phyloP scores from a whole-genome alignment of 2,329 filamentous ascomycete genomes.

The Aspergillus nomiae region DNA sequence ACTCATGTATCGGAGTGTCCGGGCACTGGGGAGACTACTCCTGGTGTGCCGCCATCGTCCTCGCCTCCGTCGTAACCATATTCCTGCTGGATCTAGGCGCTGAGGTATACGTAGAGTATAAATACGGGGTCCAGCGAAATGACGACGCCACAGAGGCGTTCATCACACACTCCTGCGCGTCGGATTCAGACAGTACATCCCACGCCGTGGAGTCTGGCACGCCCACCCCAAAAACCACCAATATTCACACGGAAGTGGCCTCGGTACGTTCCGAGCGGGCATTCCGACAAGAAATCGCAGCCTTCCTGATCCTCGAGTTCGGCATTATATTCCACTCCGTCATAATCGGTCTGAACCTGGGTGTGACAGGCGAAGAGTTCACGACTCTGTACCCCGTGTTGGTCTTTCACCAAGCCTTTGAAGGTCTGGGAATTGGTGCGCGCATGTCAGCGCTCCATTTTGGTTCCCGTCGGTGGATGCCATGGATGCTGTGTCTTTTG shows the following conservation, averaged over 20 bases:
- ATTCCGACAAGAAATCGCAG: constrained; percentile 42
- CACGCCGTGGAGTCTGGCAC: not conserved
- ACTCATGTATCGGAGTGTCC: constrained; percentile 57
- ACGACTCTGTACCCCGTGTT: constrained; percentile 61
- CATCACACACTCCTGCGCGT: constrained; percentile 17
- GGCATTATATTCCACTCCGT: constrained; percentile 66
- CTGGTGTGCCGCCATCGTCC: constrained; percentile 56
- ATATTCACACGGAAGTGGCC: not conserved
- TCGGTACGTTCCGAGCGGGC: constrained; percentile 27
- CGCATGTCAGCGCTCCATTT: constrained; percentile 61
- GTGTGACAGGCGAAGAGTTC: constrained; percentile 61
- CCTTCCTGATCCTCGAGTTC: constrained; percentile 55
- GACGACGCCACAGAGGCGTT: constrained; percentile 11
- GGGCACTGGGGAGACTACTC: constrained; percentile 54
- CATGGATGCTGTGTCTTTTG: constrained; percentile 51
- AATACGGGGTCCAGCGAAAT: constrained; percentile 43
- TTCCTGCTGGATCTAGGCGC: constrained; percentile 56
- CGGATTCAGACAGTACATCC: not conserved
- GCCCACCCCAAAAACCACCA: not conserved
- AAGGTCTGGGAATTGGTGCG: constrained; percentile 64
- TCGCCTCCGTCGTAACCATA: constrained; percentile 51
- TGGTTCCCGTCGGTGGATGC: constrained; percentile 47
- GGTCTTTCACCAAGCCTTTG: constrained; percentile 66
- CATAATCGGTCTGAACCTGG: constrained; percentile 65
- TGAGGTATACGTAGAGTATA: constrained; percentile 54